phyloP scores from a whole-genome alignment of 129 eudicot species.

The Cynara cardunculus region DNA sequence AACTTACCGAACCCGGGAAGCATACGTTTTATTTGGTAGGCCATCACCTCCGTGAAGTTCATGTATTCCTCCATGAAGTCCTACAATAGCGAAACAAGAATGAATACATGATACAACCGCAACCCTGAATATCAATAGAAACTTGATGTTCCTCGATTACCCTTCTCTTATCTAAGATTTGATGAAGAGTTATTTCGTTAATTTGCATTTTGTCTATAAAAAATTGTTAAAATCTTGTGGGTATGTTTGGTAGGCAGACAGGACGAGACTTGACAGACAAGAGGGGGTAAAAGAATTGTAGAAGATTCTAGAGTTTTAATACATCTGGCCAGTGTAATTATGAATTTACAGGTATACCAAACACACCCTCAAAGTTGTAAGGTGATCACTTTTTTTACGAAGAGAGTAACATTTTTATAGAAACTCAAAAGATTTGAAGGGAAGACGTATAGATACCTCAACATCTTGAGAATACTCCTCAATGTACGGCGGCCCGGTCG shows the following conservation, averaged over 20 bases:
- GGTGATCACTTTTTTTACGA: neutral
- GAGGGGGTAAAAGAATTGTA: too few species aligned
- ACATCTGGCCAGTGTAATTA: too few species aligned
- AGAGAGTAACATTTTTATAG: neutral
- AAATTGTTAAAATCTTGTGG: too few species aligned
- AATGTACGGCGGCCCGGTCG: slow-evolving; percentile 81
- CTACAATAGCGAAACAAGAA: slow-evolving; percentile 17
- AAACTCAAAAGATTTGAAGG: neutral
- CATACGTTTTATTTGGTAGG: too few species aligned
- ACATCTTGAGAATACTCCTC: slow-evolving; percentile 46
- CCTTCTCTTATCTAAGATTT: neutral
- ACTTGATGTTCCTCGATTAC: neutral
- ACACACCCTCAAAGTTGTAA: neutral
- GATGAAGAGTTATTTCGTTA: neutral
- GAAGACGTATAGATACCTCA: slow-evolving; percentile 30
- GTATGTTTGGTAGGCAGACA: too few species aligned
- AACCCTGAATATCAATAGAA: neutral
- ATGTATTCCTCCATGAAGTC: slow-evolving; percentile 31
- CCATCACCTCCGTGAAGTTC: slow-evolving; percentile 27
- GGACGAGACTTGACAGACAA: too few species aligned
- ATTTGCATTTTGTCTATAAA: neutral
- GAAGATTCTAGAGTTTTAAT: neutral
- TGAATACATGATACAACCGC: neutral
- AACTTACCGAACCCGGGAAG: slow-evolving; percentile 35
- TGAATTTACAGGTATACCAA: neutral